phyloP scores from a whole-genome alignment of 345 rosid species.

The Eucalyptus curtisii region DNA sequence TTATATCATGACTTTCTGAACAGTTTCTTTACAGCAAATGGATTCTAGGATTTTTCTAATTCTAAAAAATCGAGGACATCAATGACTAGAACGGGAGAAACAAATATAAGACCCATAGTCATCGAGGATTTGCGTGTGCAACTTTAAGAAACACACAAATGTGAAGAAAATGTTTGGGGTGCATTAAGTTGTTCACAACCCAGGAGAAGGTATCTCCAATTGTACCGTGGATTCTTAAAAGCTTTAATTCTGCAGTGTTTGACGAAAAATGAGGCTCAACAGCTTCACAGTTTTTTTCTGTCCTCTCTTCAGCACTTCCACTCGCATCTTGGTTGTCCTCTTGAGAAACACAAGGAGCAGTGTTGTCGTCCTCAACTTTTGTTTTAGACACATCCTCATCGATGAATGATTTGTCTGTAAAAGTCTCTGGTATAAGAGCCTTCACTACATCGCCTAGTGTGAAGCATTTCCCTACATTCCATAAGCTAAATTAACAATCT shows the following conservation, averaged over 20 bases:
- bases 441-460: conserved; percentile 47
- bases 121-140: conserved; percentile 7
- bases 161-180: conserved; percentile 78
- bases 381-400: conserved; percentile 2
- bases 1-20: not conserved
- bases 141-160: conserved; percentile 39
- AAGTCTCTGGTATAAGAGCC: conserved; percentile 50
- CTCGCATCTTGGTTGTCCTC: conserved; percentile 2
- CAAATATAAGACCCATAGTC: not conserved
- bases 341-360: not conserved
- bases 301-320: conserved; percentile 4
- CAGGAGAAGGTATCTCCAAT: conserved; percentile 80
- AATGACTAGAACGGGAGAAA: not conserved
- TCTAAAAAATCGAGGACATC: not conserved
- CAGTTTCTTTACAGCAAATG: not conserved
- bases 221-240: conserved; percentile 68
- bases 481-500: not conserved
- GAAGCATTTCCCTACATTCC: conserved; percentile 52
- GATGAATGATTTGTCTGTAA: not conserved
- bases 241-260: conserved; percentile 37
- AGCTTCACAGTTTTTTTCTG: not conserved
- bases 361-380: conserved; percentile 7
- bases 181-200: conserved; percentile 77
- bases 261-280: not conserved
- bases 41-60: not conserved